These are phyloP conservation scores for Macrolepiota fuliginosa DNA, from an alignment of 768 basidiomycete species.

Conservation along the genomic window DNA sequence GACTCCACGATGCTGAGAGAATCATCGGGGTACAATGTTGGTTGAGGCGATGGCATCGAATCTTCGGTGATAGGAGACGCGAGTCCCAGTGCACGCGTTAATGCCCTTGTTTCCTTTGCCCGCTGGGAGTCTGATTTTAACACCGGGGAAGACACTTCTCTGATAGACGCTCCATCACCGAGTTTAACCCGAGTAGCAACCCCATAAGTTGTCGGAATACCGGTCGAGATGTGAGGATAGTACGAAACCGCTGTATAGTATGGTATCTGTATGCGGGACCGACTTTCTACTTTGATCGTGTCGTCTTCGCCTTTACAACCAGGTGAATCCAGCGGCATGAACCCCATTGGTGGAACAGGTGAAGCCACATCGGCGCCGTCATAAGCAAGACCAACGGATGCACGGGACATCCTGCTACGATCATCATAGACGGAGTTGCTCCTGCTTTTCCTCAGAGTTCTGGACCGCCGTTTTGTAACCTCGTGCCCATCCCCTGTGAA, in stretches of 20 bases:
- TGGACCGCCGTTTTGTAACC: constrained; percentile 33
- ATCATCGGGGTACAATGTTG: constrained; percentile 70
- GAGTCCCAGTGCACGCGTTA: constrained; percentile 36
- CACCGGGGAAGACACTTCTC: constrained; percentile 29
- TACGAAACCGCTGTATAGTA: constrained; percentile 47
- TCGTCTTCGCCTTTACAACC: constrained; percentile 3
- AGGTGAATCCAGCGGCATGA: constrained; percentile 1
- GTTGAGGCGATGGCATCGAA: constrained; percentile 47
- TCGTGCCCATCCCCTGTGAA: constrained; percentile 42
- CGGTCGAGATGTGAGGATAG: constrained; percentile 53
- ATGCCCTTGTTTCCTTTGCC: constrained; percentile 25
- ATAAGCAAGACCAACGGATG: constrained; percentile 43
- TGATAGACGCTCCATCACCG: constrained; percentile 22
- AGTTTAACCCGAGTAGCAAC: constrained; percentile 33
- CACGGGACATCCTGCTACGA: constrained; percentile 26
- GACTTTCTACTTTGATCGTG: constrained; percentile 37
- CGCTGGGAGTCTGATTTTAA: constrained; percentile 42
- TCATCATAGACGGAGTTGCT: constrained; percentile 21
- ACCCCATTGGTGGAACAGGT: constrained; percentile 24
- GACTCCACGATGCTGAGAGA: constrained; percentile 58
- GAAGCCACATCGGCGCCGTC: constrained; percentile 51
- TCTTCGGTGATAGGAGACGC: constrained; percentile 35
- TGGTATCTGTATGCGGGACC: constrained; percentile 66
- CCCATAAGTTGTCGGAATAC: constrained; percentile 32
- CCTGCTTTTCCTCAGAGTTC: constrained; percentile 27